These are phyloP conservation scores for Pseudognaphalium luteoalbum DNA, from an alignment of 129 eudicot genomes.

Conservation along the genomic window DNA sequence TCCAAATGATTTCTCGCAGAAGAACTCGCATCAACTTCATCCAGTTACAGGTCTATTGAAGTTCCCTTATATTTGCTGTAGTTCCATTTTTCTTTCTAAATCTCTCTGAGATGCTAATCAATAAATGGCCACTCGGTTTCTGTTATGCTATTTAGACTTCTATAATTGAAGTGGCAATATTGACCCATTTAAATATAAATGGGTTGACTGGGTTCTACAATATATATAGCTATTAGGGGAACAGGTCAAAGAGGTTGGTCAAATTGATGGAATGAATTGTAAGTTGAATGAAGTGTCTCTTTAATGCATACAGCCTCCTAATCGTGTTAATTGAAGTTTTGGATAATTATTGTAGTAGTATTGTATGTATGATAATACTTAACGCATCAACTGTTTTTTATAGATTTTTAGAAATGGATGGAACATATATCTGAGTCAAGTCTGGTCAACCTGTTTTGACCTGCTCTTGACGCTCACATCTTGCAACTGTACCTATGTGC, in stretches of 20 bases:
- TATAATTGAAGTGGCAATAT: neutral
- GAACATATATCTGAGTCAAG: too few species aligned
- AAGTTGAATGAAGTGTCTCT: neutral
- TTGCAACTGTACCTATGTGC: neutral
- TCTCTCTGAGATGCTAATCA: conserved; percentile 8
- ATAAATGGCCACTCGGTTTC: neutral
- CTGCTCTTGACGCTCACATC: too few species aligned
- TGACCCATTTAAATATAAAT: neutral
- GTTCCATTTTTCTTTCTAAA: neutral
- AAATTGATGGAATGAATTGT: neutral
- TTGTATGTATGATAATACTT: neutral
- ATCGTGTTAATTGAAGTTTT: neutral
- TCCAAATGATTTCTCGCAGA: conserved; percentile 67
- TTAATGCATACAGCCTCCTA: neutral
- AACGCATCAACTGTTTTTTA: too few species aligned
- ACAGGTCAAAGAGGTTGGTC: neutral
- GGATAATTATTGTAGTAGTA: neutral
- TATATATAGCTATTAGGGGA: neutral
- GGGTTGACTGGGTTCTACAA: neutral
- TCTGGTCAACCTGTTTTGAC: too few species aligned
- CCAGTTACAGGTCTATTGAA: conserved; percentile 68
- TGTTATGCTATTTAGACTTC: neutral
- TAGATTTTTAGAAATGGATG: too few species aligned
- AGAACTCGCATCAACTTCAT: conserved; percentile 69
- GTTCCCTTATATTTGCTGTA: neutral